Base-by-base conservation (phyloP, 768 basidiomycete species). In the Boletellus emodensis region DNA sequence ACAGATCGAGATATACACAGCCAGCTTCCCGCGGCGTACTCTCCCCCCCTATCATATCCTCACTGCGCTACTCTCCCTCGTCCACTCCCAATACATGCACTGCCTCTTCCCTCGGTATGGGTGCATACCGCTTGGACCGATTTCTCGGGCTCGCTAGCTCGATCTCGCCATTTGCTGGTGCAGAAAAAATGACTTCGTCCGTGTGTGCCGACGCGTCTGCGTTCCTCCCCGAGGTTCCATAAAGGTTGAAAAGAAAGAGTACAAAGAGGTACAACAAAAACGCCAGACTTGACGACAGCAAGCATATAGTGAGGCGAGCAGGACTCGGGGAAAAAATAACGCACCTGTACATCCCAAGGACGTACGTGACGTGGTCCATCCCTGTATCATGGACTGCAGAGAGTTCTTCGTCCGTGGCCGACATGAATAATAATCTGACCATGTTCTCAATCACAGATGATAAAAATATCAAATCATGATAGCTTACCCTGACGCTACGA, bases 351-450 rank as follows among this genome's bases (percentile, higher is more conserved):
- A 92, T 85, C 62, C 89, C 85, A 15, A 94, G 75, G 34, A 87
- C 75, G 60, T 94, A 95, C 0, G 93, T 93, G 51, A 94, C 92
- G 60, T 93, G 90, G 64, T 95, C 94, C 83, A 95, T 90, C 38
- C 79, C 85, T 17, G 71, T 73, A 12, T 80, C 79, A 55, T 90
- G 76, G 4, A 86, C 80, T 53, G 77, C 87, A 22, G 76, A 60
- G 26, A 95, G 71, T 65, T 95, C 90, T 70, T 97, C 94, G 63
- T 97, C 92, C 0, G 94, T 96, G 0, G 86, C 94, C 13, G 87
- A 88, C 82, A 95, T 91, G 75, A 97, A 96, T 15, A 92, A 69
- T 3, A 93, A 67, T 6, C 90, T 87, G 49, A 2, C 38, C 30
- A n/a, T 48, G 1, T 49, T 37, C 5, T 53, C 34, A 42, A 15